Base-by-base conservation (phyloP, 805 yeast species). In the Hanseniaspora vineae region DNA sequence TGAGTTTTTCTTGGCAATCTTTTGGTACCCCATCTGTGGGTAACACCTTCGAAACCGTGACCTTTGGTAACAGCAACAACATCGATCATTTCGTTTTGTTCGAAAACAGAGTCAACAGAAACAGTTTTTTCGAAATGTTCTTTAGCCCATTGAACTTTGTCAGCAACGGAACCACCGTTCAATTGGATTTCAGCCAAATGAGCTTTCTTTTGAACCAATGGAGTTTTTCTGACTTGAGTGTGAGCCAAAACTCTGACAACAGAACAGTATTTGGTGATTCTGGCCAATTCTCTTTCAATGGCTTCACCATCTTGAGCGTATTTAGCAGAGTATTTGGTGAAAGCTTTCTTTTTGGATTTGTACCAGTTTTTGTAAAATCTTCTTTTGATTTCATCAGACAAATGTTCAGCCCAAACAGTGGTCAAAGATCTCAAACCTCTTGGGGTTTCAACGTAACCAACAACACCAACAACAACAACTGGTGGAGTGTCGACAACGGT, bases 11-110 rank as follows among this genome's bases (percentile, higher is more conserved):
- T 88, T 77, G 99, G 98, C 65, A 92, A 80, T 82, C 84, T 89
- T 89, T 89, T 94, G 84, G 98, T 92, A 73, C 99, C 99, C 97
- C 97, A 92, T 86, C 99, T 87, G 88, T 89, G 96, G 80, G 99
- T 92, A 68, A 90, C 97, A 89, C 99, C 99, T 78, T 92, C 98
- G 87, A 85, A 89, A 82, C 99, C 99, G 81, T 92, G 96, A 92
- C 99, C 99, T 82, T 85, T 90, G 84, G 98, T 92, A 69, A 92
- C 95, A 69, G 97, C 99, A 68, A 92, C 84, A 67, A 86, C 97
- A 67, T 92, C 99, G 65, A 92, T 81, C 83, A 85, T 81, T 81
- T 92, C 98, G 78, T 88, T 85, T 79, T 92, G 95, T 81, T 90
- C 98, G 71, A 92, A 84, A 66, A 92, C 97, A 64, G 94, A 72